Evolutionary conservation across 495 filamentous ascomycete species (phyloP).

Genomic region (Rhypophila decipiens): DNA sequence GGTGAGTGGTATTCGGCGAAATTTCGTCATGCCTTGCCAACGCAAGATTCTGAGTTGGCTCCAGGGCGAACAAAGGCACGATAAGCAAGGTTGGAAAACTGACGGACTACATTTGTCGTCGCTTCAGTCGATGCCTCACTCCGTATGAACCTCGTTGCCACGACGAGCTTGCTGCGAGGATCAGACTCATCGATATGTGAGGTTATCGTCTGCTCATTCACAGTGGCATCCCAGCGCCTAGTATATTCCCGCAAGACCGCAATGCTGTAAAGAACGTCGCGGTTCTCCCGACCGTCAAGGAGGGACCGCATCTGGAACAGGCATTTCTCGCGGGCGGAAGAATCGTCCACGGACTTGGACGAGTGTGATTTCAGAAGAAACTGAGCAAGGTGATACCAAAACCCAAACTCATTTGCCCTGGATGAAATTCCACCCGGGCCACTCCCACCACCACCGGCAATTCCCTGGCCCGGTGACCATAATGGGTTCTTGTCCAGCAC

Average conservation of each 20-base stretch:
- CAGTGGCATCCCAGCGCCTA: constrained; percentile 56
- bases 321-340: constrained; percentile 54
- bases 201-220: constrained; percentile 52
- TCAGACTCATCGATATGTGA: constrained; percentile 63
- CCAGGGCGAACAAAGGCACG: constrained; percentile 39
- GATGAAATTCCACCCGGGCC: constrained; percentile 34
- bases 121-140: constrained; percentile 64
- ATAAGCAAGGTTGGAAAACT: constrained; percentile 65
- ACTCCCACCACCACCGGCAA: constrained; percentile 21
- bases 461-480: constrained; percentile 36
- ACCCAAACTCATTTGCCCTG: constrained; percentile 60
- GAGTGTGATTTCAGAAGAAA: constrained; percentile 65
- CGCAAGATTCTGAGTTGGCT: constrained; percentile 20
- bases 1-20: too few relatives aligned
- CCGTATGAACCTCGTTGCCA: constrained; percentile 77
- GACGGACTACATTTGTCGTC: constrained; percentile 75
- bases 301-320: constrained; percentile 57
- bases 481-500: constrained; percentile 55
- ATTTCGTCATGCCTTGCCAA: too few relatives aligned
- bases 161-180: constrained; percentile 62
- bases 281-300: constrained; percentile 73
- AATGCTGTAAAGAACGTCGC: constrained; percentile 89
- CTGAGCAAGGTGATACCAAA: constrained; percentile 70
- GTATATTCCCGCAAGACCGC: constrained; percentile 71
- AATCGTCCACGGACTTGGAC: constrained; percentile 24